Percentiles rank a stretch among this genome's conserved stretches.
These are phyloP conservation scores for Tranzscheliella williamsii DNA, from an alignment of 1,284 basidiomycete species.

Conservation along the genomic window DNA sequence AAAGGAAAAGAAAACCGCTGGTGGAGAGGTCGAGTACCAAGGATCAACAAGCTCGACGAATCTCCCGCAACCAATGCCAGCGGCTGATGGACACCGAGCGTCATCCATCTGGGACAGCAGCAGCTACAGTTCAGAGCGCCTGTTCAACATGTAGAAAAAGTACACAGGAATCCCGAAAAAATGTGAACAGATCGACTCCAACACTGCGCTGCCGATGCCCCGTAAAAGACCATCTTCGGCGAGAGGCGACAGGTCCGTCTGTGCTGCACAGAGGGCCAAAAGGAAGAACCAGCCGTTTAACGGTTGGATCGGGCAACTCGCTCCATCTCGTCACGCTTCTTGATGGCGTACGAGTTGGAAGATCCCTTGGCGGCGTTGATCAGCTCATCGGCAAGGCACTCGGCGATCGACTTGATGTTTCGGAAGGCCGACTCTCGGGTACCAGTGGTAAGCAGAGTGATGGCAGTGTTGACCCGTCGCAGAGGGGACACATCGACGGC, in stretches of 20 bases:
- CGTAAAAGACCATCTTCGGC: too few species aligned
- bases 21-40: conserved; percentile 16
- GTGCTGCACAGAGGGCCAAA: neutral
- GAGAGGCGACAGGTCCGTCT: neutral
- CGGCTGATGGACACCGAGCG: neutral
- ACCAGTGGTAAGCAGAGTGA: conserved; percentile 92
- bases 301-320: conserved; percentile 99
- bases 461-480: conserved; percentile 95
- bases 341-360: conserved; percentile 99
- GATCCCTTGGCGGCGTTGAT: conserved; percentile 99
- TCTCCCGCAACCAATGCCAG: neutral
- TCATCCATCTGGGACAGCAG: neutral
- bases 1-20: conserved; percentile 1
- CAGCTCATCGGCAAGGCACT: conserved; percentile 98
- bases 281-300: conserved; percentile 65
- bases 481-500: conserved; percentile 99
- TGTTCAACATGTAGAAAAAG: conserved; percentile 20
- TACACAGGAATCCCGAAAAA: conserved; percentile 41
- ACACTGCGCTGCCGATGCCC: conserved; percentile 15
- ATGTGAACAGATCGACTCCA: conserved; percentile 14
- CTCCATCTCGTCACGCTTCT: conserved; percentile 90
- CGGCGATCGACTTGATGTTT: conserved; percentile 93
- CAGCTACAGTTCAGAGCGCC: neutral
- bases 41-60: conserved; percentile 17
- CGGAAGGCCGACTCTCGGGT: conserved; percentile 99